Percentiles rank a stretch among this genome's conserved stretches.
These are phyloP conservation scores for Alternaria sp. DNA, from an alignment of 2,329 filamentous ascomycete species.

Conservation along the genomic window DNA sequence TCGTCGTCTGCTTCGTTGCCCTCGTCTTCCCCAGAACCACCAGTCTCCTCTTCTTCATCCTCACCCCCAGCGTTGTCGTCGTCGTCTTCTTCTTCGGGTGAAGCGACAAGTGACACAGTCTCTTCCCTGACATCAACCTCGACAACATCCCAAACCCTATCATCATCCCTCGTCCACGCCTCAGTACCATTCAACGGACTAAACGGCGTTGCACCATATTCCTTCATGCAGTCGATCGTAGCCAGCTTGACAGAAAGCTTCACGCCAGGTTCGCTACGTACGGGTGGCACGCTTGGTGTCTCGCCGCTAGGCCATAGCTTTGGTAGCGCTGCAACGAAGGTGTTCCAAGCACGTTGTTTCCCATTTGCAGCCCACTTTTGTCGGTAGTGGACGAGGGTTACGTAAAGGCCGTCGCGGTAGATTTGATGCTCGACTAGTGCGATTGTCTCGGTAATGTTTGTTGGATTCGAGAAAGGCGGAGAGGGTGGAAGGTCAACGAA, in stretches of 20 bases:
- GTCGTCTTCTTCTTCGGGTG: background rate
- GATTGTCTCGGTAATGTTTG: background rate
- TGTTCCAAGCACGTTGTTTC: background rate
- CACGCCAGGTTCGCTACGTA: background rate
- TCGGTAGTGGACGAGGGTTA: background rate
- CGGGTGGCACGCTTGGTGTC: background rate
- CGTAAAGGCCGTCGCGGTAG: background rate
- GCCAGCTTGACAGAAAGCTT: background rate
- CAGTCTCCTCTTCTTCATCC: background rate
- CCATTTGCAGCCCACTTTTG: background rate
- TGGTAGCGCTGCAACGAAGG: background rate
- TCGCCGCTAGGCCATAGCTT: background rate
- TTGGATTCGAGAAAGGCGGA: background rate
- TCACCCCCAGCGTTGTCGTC: background rate
- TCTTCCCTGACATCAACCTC: background rate
- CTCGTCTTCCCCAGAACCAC: fast-evolving
- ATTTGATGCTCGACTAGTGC: background rate
- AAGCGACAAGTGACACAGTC: background rate
- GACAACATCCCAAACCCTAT: background rate
- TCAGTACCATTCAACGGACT: background rate
- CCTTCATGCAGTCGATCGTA: background rate
- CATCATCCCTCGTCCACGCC: background rate
- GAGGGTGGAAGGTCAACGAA: fast-evolving
- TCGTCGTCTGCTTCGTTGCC: background rate
- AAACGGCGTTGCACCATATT: background rate